A percentile compares a stretch with the other conserved stretches of the same genome.
These are phyloP conservation scores for Epicoccum sorghinum DNA, from an alignment of 2,329 filamentous ascomycete species.

Conservation along the genomic window DNA sequence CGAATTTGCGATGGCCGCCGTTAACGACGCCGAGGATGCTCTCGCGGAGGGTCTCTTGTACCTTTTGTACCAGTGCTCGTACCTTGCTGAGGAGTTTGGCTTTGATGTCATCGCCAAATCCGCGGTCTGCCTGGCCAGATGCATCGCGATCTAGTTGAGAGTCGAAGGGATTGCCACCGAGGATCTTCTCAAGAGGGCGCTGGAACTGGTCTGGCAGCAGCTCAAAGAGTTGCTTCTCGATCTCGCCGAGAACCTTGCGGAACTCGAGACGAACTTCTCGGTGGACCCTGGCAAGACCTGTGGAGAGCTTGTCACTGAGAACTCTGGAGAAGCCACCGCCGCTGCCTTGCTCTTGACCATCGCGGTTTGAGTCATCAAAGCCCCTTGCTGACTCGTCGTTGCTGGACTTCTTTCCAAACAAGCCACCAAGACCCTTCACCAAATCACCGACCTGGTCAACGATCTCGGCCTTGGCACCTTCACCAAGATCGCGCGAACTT, in stretches of 20 bases:
- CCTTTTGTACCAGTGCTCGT: conserved; percentile 33
- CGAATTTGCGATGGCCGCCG: conserved; percentile 39
- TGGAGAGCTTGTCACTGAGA: conserved; percentile 39
- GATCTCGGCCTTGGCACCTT: conserved; percentile 39
- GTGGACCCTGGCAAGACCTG: conserved; percentile 38
- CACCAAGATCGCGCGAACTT: conserved; percentile 36
- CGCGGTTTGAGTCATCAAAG: conserved; percentile 19
- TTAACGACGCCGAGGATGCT: conserved; percentile 40
- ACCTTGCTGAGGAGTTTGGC: conserved; percentile 34
- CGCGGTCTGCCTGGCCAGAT: conserved; percentile 28
- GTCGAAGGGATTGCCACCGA: conserved; percentile 40
- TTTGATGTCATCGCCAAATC: conserved; percentile 40
- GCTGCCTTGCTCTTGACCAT: conserved; percentile 20
- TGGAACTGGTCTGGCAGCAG: conserved; percentile 38
- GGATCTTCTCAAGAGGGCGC: conserved; percentile 35
- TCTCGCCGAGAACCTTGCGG: conserved; percentile 35
- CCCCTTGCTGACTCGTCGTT: conserved; percentile 28
- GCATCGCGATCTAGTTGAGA: conserved; percentile 37
- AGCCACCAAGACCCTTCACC: conserved; percentile 35
- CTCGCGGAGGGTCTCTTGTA: conserved; percentile 38
- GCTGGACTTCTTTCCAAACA: conserved; percentile 32
- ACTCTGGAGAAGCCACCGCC: conserved; percentile 35
- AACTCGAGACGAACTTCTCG: conserved; percentile 39
- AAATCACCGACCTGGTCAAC: conserved; percentile 35
- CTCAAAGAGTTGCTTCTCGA: conserved; percentile 40